Evolutionary conservation across 2,329 filamentous ascomycete genomes (phyloP).

Genomic region (Fusarium sp.): DNA sequence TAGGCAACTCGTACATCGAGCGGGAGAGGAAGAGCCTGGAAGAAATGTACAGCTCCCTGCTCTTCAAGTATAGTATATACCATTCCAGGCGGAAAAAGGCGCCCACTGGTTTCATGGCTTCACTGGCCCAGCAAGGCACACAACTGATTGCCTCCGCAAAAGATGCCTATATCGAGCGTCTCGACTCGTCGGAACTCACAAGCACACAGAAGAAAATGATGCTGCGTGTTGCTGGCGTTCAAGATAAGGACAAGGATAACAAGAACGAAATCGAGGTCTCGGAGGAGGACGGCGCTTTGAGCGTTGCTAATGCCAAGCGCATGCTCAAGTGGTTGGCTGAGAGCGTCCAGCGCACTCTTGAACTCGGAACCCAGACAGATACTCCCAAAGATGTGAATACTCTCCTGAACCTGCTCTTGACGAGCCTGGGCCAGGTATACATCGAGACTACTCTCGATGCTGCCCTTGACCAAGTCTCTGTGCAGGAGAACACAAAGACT

Average conservation of each 20-base stretch:
- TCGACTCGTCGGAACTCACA: conserved; percentile 90
- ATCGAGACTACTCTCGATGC: conserved; percentile 75
- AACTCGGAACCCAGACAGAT: conserved; percentile 87
- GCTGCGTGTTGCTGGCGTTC: conserved; percentile 85
- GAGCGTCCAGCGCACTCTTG: conserved; percentile 88
- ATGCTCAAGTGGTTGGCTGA: conserved; percentile 99
- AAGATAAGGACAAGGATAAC: conserved; percentile 76
- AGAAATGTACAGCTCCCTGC: conserved; percentile 86
- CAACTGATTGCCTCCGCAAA: conserved; percentile 88
- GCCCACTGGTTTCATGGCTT: conserved; percentile 91
- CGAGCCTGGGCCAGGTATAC: conserved; percentile 87
- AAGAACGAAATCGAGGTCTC: conserved; percentile 90
- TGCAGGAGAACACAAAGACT: conserved; percentile 80
- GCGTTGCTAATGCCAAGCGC: conserved; percentile 88
- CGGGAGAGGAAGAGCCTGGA: conserved; percentile 76
- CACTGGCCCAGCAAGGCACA: conserved; percentile 87
- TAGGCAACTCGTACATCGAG: conserved; percentile 77
- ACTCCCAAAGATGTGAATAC: conserved; percentile 94
- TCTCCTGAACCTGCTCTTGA: conserved; percentile 83
- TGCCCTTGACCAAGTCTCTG: conserved; percentile 75
- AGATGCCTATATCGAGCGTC: conserved; percentile 88
- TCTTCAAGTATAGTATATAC: conserved; percentile 98
- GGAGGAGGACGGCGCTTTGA: conserved; percentile 87
- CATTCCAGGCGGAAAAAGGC: conserved; percentile 89
- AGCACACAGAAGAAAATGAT: conserved; percentile 91